Evolutionary conservation across 108 stramenopile species (phyloP).

Genomic region (Pseudonitzschia multiseries): DNA sequence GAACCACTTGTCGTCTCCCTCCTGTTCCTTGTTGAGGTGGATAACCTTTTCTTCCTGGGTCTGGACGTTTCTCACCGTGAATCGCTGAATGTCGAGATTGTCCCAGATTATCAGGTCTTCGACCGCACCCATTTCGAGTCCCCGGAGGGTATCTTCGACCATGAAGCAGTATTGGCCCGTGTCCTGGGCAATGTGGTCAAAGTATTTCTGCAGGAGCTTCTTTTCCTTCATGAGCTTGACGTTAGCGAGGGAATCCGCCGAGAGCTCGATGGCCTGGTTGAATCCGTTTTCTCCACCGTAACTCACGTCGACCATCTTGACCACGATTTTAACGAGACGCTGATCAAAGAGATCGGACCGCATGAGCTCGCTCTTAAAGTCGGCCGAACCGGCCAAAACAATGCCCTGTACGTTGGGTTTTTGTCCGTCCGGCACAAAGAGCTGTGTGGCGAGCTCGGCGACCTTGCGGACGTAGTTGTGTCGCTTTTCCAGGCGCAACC

Average conservation of each 20-base stretch:
- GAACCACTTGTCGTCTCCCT: constrained; percentile 79
- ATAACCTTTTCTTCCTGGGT: constrained; percentile 85
- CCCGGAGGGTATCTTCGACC: constrained; percentile 97
- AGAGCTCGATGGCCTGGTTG: constrained; percentile 98
- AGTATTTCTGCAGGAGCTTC: constrained; percentile 94
- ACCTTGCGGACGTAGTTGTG: constrained; percentile 99
- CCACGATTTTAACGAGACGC: constrained; percentile 89
- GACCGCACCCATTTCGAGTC: constrained; percentile 95
- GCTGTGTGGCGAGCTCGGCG: constrained; percentile 95
- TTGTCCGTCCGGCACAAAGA: constrained; percentile 96
- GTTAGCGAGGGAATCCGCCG: constrained; percentile 91
- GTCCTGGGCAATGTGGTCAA: constrained; percentile 98
- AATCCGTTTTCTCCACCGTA: constrained; percentile 99
- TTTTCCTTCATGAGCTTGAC: constrained; percentile 99
- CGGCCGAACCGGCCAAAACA: constrained; percentile 96
- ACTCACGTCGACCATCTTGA: constrained; percentile 97
- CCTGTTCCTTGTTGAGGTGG: constrained; percentile 91
- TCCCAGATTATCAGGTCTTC: constrained; percentile 98
- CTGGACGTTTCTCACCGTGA: constrained; percentile 77
- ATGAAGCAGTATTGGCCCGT: constrained; percentile 99
- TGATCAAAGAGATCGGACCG: constrained; percentile 95
- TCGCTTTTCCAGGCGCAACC: constrained; percentile 97
- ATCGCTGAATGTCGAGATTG: constrained; percentile 86
- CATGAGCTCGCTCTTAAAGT: constrained; percentile 97
- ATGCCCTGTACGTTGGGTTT: constrained; percentile 96